Percentiles rank a stretch among this genome's conserved stretches.
Evolutionary conservation across 345 rosid species (phyloP).

Genomic region (Hirschfeldia incana): DNA sequence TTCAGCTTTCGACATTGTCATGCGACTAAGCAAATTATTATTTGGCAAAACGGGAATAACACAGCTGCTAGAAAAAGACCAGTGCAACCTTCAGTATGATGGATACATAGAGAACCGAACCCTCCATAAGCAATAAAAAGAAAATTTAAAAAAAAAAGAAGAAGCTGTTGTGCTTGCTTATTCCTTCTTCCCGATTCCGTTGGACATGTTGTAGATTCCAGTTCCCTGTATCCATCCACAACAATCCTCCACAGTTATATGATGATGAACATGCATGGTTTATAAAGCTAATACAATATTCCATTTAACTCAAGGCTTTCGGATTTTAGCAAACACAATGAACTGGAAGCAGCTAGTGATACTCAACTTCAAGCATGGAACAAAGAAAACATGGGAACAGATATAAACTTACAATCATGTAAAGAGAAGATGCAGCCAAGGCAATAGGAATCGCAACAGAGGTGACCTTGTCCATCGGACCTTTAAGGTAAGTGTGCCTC

Average conservation of each 20-base stretch:
- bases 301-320: background rate
- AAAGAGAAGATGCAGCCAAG: slow-evolving; percentile 59
- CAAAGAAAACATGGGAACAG: background rate
- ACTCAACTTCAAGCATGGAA: background rate
- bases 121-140: slow-evolving; percentile 17
- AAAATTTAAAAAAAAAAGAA: background rate
- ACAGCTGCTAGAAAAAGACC: background rate
- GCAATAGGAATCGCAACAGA: slow-evolving; percentile 84
- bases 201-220: slow-evolving; percentile 83
- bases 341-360: background rate
- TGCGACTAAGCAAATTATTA: background rate
- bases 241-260: slow-evolving; percentile 5
- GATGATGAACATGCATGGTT: background rate
- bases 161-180: slow-evolving; percentile 35
- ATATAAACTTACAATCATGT: slow-evolving; percentile 63
- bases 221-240: slow-evolving; percentile 57
- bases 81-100: background rate
- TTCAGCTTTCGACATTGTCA: background rate
- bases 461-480: slow-evolving; percentile 78
- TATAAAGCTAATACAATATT: background rate
- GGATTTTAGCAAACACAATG: background rate
- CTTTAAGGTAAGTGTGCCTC: slow-evolving; percentile 80
- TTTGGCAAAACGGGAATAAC: background rate
- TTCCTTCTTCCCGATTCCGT: slow-evolving; percentile 85
- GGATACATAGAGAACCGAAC: slow-evolving; percentile 26